Evolutionary conservation across 129 eudicot species (phyloP).

Genomic region (Flaveria linearis): DNA sequence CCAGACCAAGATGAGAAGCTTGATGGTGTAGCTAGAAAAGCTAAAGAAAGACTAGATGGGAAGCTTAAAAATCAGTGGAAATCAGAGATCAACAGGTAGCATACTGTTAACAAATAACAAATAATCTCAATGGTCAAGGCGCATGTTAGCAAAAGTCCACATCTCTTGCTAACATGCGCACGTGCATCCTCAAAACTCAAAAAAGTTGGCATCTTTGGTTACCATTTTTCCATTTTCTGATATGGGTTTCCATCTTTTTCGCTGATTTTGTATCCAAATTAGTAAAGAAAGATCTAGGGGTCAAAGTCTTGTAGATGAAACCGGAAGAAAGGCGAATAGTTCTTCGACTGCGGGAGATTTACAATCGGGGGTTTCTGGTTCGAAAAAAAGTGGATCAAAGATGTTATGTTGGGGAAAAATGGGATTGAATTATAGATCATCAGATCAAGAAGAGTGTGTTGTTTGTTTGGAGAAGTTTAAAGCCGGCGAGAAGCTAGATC

Average conservation of each 20-base stretch:
- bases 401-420: slow-evolving; percentile 58
- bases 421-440: slow-evolving; percentile 48
- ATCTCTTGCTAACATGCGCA: slow-evolving; percentile 12
- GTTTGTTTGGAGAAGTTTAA: slow-evolving; percentile 79
- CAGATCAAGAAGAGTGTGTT: slow-evolving; percentile 70
- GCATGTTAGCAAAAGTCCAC: slow-evolving; percentile 3
- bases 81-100: slow-evolving; percentile 48
- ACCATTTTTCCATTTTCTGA: not conserved
- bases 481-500: slow-evolving; percentile 54
- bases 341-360: slow-evolving; percentile 17
- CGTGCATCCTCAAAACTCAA: not conserved
- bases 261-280: slow-evolving; percentile 15
- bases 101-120: not conserved
- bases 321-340: slow-evolving; percentile 25
- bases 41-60: slow-evolving; percentile 68
- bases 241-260: slow-evolving; percentile 19
- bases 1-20: slow-evolving; percentile 54
- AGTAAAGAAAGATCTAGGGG: slow-evolving; percentile 35
- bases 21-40: slow-evolving; percentile 65
- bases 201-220: slow-evolving; percentile 7
- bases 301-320: slow-evolving; percentile 22
- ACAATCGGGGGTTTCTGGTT: slow-evolving; percentile 43
- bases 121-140: not conserved
- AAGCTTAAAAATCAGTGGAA: slow-evolving; percentile 56
- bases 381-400: slow-evolving; percentile 55